phyloP scores from a whole-genome alignment of 2,329 filamentous ascomycete genomes.

The Daldinia sp. region DNA sequence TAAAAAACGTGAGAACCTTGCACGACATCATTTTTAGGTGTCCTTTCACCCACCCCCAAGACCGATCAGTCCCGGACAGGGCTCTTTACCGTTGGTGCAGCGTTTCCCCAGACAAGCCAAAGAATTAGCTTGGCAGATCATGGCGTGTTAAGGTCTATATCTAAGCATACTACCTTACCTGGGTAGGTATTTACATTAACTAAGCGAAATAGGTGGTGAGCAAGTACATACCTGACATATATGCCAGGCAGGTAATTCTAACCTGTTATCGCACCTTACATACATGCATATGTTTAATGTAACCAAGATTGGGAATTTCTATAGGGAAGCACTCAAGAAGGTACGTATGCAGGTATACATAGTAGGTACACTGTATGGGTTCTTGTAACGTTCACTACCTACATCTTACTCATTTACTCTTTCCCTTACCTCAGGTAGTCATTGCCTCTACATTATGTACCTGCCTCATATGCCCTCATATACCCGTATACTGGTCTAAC shows the following conservation, averaged over 20 bases:
- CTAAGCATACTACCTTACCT: constrained; percentile 8
- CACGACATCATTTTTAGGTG: constrained; percentile 36
- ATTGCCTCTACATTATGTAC: too few species aligned
- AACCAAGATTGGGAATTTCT: background rate
- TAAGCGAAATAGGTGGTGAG: constrained; percentile 18
- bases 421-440: background rate
- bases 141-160: background rate
- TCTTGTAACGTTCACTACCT: background rate
- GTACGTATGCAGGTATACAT: background rate
- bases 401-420: background rate
- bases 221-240: background rate
- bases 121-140: constrained; percentile 29
- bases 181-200: constrained; percentile 1
- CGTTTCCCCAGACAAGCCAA: constrained; percentile 31
- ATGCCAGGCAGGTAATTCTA: background rate
- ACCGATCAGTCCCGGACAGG: constrained; percentile 25
- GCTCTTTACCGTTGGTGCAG: constrained; percentile 25
- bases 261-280: constrained; percentile 1
- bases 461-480: too few species aligned
- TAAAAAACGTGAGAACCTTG: constrained; percentile 45
- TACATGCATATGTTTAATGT: background rate
- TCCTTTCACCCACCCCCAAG: constrained; percentile 16
- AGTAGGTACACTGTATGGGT: background rate
- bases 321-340: background rate
- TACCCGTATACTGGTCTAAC: background rate